Evolutionary conservation across 164 flowering plant species (phyloP), one percentile per base, ranked within the genome.

Genomic region (Umbellularia californica): DNA sequence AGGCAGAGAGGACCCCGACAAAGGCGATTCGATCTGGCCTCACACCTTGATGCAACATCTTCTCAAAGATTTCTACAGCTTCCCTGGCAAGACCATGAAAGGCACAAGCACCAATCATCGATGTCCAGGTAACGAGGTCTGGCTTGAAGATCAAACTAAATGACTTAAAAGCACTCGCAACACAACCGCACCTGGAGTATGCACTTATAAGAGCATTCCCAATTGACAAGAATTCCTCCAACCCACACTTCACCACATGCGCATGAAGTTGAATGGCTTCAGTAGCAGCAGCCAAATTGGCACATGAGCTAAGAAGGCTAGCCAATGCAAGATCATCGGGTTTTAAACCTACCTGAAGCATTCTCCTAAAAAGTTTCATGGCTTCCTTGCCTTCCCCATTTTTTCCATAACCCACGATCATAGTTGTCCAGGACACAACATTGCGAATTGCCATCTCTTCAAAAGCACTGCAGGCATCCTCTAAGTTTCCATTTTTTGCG

Each of bases 301-400:
- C 86, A 78, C 90, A 87, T 65, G 94, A 91, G 72, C 93, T 89
- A 24, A 88, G 77, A 20, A 86, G 76, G 73, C 92, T 88, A 72
- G 94, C 89, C 62, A 88, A 69, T 22, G 90, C 84, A 1, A 88
- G 73, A 65, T 90, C 94, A 79, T 91, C 91, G 0, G 92, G 90
- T 3, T 17, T 33, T 24, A 87, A 62, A 60, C 78, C 76, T 75
- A 79, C 82, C 27, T 41, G 72, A 47, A 85, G 50, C 96, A 89
- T 91, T 72, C 77, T 58, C 15, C 41, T 71, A 13, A 90, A 76
- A 79, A 90, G 87, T 73, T 76, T 72, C 77, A 86, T 71, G 69
- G 90, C 90, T 68, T 86, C 88, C 75, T 79, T 80, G 27, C 84
- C 92, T 78, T 90, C 77, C 66, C 92, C 89, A 67, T 80, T 19